phyloP scores from a whole-genome alignment of 1,284 basidiomycete genomes.

The Trichosporon sp. region DNA sequence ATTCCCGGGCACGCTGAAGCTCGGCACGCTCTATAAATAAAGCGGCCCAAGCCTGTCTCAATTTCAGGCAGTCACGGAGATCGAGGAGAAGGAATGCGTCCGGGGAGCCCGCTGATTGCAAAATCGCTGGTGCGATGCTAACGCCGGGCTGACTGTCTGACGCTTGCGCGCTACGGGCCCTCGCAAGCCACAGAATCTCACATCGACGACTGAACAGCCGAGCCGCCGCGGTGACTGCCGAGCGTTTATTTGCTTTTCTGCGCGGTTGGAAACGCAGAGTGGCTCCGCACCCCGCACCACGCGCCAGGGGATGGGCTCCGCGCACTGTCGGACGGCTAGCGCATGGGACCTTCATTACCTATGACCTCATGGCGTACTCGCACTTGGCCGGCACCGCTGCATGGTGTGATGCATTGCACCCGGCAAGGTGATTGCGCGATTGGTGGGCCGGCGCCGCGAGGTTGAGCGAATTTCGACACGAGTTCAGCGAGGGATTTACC shows the following conservation, averaged over 20 bases:
- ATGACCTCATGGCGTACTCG: background rate
- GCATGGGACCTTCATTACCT: background rate
- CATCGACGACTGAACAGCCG: background rate
- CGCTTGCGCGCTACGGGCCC: background rate
- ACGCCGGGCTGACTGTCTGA: background rate
- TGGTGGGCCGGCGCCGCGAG: background rate
- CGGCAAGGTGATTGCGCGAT: background rate
- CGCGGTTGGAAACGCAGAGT: background rate
- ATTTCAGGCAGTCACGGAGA: background rate
- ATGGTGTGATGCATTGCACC: background rate
- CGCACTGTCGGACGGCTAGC: background rate
- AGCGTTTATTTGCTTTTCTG: background rate
- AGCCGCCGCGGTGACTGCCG: background rate
- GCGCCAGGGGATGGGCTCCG: background rate
- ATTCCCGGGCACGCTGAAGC: too few relatives aligned
- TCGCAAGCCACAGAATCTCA: background rate
- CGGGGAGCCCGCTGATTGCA: background rate
- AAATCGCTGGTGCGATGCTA: background rate
- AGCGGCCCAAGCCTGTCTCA: background rate
- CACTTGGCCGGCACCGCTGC: background rate
- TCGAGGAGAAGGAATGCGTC: background rate
- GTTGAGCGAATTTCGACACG: background rate
- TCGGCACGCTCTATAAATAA: background rate
- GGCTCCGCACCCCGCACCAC: background rate
- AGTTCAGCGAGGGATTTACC: conserved; percentile 2